A percentile compares a stretch with the other conserved stretches of the same genome.
Conservation (phyloP, 2,329 filamentous ascomycete genomes). For the Alternaria gaisen region DNA sequence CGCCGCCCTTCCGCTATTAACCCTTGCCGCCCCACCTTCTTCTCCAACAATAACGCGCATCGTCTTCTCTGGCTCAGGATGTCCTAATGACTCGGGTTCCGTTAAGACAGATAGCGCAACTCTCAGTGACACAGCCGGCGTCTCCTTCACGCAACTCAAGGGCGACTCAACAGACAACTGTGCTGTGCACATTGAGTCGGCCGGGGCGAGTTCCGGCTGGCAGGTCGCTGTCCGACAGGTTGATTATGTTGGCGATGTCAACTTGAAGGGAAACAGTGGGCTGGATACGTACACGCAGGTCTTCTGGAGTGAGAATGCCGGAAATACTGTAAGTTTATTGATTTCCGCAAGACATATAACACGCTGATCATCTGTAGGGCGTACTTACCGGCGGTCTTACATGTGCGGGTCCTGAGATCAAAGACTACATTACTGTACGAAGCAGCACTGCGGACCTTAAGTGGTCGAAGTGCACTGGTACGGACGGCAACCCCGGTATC, state of each 20-base stretch:
- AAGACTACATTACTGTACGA: slow-evolving; percentile 36
- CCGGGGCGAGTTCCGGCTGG: slow-evolving; percentile 38
- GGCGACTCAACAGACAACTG: slow-evolving; percentile 41
- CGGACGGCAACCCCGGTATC: slow-evolving; percentile 39
- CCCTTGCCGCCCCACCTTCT: slow-evolving; percentile 30
- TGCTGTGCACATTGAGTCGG: slow-evolving; percentile 40
- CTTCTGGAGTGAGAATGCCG: slow-evolving; percentile 44
- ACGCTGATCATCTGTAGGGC: slow-evolving; percentile 19
- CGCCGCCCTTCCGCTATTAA: slow-evolving; percentile 22
- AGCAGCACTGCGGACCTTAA: slow-evolving; percentile 34
- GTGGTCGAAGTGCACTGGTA: slow-evolving; percentile 42
- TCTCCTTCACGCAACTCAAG: slow-evolving; percentile 36
- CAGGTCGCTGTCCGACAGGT: slow-evolving; percentile 41
- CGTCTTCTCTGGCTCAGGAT: slow-evolving; percentile 39
- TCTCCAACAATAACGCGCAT: slow-evolving; percentile 37
- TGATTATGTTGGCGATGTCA: slow-evolving; percentile 34
- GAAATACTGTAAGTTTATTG: slow-evolving; percentile 35
- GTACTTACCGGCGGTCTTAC: slow-evolving; percentile 29
- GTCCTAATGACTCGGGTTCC: slow-evolving; percentile 37
- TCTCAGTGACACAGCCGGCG: slow-evolving; percentile 34
- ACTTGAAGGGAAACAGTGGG: slow-evolving; percentile 32
- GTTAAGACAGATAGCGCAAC: slow-evolving; percentile 24
- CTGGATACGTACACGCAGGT: slow-evolving; percentile 38
- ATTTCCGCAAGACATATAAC: neutral
- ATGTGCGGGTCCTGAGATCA: slow-evolving; percentile 38